Base-by-base conservation (phyloP, 768 basidiomycete species). In the Gelatoporia subvermispora region DNA sequence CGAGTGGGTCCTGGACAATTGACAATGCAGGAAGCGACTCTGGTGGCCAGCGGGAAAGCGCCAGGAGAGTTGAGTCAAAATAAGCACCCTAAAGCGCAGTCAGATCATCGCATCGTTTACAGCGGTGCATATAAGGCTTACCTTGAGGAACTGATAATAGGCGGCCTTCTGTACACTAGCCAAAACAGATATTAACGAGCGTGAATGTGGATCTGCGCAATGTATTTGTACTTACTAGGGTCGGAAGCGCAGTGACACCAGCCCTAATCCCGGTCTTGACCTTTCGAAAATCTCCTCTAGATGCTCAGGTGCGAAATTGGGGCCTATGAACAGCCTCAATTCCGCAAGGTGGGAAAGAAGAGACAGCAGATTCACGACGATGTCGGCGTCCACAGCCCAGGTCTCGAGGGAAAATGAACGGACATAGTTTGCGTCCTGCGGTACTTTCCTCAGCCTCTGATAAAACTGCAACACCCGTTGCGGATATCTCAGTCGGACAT, bases 71-170 rank as follows among this genome's bases (percentile, higher is more conserved):
- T 2, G 80, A 82, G 61, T 95, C 91, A 56, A 91, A 94, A 64
- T 93, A 94, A 35, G 82, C 78, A 20, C 92, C 92, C 82, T 83
- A 25, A 18, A 9, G 7, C 9, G 20, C 4, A 44, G 45, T 35
- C 10, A 17, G 34, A 23, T 8, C 17, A 31, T 10, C 3, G 3
- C 15, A 9, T 1, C 15, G 28, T 35, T 25, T 4, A 8, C 9
- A 23, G n/a, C 15, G 37, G 16, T 21, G 18, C 50, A 20, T 9
- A 18, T 15, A 40, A n/a, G n/a, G n/a, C 63, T 43, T 49, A 80
- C 86, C 69, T 82, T 84, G 35, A 91, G 76, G 63, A 94, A 93
- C 51, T 87, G 87, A 54, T 83, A 82, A 62, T 93, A 94, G 1
- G 78, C 83, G 1, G 88, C 85, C 60, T 72, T 78, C 57, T 84